phyloP scores from a whole-genome alignment of 441 rosid genomes.

The Rhodomyrtus psidioides region DNA sequence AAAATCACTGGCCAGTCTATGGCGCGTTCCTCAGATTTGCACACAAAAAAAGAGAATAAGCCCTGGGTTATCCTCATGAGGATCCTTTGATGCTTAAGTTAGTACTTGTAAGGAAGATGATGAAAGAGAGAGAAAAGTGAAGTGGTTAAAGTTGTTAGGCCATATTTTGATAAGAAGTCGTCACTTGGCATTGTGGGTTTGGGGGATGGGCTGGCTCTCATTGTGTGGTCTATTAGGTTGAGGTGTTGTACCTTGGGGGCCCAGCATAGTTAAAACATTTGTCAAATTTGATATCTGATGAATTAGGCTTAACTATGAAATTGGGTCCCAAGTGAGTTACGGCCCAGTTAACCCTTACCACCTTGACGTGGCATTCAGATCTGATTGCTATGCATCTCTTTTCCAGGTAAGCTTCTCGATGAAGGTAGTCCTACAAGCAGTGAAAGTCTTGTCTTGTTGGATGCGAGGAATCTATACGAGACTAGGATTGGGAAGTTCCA shows the following conservation, averaged over 20 bases:
- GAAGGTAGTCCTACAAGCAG: conserved; percentile 17
- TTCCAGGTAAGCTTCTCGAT: conserved; percentile 26
- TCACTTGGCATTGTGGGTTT: background rate
- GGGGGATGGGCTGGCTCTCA: background rate
- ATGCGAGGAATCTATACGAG: conserved; percentile 88
- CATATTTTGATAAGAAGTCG: background rate
- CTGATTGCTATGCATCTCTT: conserved; percentile 2
- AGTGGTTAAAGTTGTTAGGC: background rate
- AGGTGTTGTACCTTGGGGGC: background rate
- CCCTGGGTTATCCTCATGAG: background rate
- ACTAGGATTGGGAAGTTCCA: conserved; percentile 83
- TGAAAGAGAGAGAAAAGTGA: background rate
- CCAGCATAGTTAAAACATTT: background rate
- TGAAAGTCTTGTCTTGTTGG: conserved; percentile 58
- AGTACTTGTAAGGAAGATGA: background rate
- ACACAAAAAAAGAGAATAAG: background rate
- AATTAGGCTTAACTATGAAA: background rate
- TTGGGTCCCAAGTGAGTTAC: background rate
- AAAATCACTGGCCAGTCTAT: too few relatives aligned
- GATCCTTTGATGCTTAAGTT: background rate
- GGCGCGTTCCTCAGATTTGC: background rate
- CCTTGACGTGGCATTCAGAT: background rate
- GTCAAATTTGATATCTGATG: background rate
- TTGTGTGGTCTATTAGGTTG: background rate
- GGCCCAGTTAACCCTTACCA: background rate